These are phyloP conservation scores for Apiospora phragmitis DNA, from an alignment of 2,329 filamentous ascomycete genomes.

Conservation along the genomic window DNA sequence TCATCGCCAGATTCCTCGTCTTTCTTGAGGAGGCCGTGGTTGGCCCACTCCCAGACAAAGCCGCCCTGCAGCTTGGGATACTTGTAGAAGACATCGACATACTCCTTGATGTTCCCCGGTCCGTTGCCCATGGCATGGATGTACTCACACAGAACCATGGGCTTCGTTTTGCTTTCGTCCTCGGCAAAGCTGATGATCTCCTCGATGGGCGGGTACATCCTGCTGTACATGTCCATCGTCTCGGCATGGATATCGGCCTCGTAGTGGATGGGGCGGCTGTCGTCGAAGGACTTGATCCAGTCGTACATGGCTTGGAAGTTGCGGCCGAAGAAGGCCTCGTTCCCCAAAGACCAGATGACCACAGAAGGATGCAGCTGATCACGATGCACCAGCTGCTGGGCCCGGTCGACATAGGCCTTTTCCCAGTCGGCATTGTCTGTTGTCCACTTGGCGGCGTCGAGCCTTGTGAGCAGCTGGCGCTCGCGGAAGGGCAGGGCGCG, in stretches of 20 bases:
- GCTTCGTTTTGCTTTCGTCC: slow-evolving; percentile 42
- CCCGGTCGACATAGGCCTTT: slow-evolving; percentile 64
- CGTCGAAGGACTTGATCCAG: slow-evolving; percentile 56
- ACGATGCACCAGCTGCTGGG: slow-evolving; percentile 60
- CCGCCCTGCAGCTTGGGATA: slow-evolving; percentile 61
- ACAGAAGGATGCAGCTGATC: slow-evolving; percentile 67
- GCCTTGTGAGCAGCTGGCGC: slow-evolving; percentile 34
- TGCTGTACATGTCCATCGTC: slow-evolving; percentile 60
- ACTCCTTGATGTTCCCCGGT: slow-evolving; percentile 65
- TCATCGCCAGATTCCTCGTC: slow-evolving; percentile 39
- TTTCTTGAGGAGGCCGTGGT: slow-evolving; percentile 49
- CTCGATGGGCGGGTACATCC: slow-evolving; percentile 59
- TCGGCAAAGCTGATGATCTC: slow-evolving; percentile 37
- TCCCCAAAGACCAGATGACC: slow-evolving; percentile 67
- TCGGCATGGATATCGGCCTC: slow-evolving; percentile 58
- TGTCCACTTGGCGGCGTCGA: slow-evolving; percentile 46
- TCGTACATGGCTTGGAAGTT: slow-evolving; percentile 66
- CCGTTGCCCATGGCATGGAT: slow-evolving; percentile 67
- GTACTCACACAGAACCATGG: slow-evolving; percentile 53
- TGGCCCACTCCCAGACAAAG: slow-evolving; percentile 62
- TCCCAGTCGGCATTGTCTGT: slow-evolving; percentile 59
- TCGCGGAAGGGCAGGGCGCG: slow-evolving; percentile 29
- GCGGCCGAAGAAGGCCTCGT: slow-evolving; percentile 66
- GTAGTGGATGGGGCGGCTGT: slow-evolving; percentile 60
- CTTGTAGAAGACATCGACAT: slow-evolving; percentile 60